These are phyloP conservation scores for Phytophthora pini DNA, from an alignment of 352 stramenopile genomes.

Conservation along the genomic window DNA sequence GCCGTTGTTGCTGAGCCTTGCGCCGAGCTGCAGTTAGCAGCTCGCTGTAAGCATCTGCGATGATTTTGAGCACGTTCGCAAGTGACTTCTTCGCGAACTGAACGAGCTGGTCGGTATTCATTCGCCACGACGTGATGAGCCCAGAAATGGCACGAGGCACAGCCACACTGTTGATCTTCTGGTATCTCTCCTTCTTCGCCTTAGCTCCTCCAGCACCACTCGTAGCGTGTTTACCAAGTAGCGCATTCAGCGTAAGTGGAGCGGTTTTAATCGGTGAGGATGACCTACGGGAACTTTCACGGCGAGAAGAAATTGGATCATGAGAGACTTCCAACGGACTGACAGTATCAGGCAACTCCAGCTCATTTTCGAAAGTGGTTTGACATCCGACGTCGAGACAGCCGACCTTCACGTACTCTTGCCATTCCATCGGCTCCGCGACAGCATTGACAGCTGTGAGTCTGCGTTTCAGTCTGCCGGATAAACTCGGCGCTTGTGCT, in stretches of 20 bases:
- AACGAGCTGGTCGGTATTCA: constrained; percentile 81
- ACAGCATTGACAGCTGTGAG: constrained; percentile 64
- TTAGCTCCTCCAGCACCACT: constrained; percentile 10
- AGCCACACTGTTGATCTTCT: constrained; percentile 73
- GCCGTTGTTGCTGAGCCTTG: constrained; percentile 45
- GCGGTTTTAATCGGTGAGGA: constrained; percentile 24
- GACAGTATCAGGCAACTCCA: constrained; percentile 5
- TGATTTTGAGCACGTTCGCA: constrained; percentile 66
- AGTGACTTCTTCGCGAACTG: constrained; percentile 85
- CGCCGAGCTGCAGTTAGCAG: constrained; percentile 64
- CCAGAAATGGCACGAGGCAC: constrained; percentile 69
- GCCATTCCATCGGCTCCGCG: constrained; percentile 69
- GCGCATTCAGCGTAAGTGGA: constrained; percentile 56
- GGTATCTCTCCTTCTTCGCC: constrained; percentile 67
- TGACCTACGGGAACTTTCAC: constrained; percentile 11
- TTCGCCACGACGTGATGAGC: constrained; percentile 83
- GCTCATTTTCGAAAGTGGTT: constrained; percentile 42
- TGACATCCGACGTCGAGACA: constrained; percentile 58
- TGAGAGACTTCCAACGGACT: not conserved
- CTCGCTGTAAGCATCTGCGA: constrained; percentile 78
- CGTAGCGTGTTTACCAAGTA: constrained; percentile 47
- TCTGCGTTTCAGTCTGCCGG: constrained; percentile 41
- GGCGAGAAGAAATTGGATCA: not conserved
- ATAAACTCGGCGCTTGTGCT: constrained; percentile 7
- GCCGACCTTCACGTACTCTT: constrained; percentile 60